Conservation (phyloP, 2,329 filamentous ascomycete species). For the Fusarium tricinctum region DNA sequence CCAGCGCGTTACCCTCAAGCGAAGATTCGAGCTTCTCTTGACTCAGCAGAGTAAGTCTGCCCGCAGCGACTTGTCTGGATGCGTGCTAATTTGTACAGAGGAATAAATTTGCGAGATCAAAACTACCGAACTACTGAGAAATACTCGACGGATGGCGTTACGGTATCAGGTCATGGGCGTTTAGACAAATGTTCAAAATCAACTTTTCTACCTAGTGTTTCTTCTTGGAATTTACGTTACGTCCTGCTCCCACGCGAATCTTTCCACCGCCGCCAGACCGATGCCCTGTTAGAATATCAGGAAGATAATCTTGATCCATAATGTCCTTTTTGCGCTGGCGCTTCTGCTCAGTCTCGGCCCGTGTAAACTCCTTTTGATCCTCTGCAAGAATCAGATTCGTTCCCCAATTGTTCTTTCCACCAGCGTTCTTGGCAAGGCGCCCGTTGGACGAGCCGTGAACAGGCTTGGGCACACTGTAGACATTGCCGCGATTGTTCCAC, state of each 20-base stretch:
- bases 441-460: conserved; percentile 84
- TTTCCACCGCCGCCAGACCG: conserved; percentile 74
- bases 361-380: conserved; percentile 93
- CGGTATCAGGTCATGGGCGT: conserved; percentile 39
- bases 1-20: conserved; percentile 95
- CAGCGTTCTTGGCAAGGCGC: conserved; percentile 75
- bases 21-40: conserved; percentile 88
- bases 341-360: conserved; percentile 73
- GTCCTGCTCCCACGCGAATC: conserved; percentile 86
- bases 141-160: conserved; percentile 35
- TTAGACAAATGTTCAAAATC: conserved; percentile 39
- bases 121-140: background rate
- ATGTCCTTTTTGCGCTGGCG: conserved; percentile 81
- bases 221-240: conserved; percentile 86
- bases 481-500: conserved; percentile 93
- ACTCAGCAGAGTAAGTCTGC: conserved; percentile 76
- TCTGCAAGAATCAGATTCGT: conserved; percentile 86
- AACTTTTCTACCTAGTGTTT: conserved; percentile 58
- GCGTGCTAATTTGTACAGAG: conserved; percentile 37
- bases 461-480: conserved; percentile 93
- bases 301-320: conserved; percentile 96
- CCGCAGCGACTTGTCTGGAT: too few species aligned
- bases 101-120: conserved; percentile 18
- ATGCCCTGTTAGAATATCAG: conserved; percentile 85
- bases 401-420: conserved; percentile 91